Evolutionary conservation across 139 green algal genomes (phyloP), one percentile per base, ranked within the genome.

Genomic region (Zygnema cylindricum): DNA sequence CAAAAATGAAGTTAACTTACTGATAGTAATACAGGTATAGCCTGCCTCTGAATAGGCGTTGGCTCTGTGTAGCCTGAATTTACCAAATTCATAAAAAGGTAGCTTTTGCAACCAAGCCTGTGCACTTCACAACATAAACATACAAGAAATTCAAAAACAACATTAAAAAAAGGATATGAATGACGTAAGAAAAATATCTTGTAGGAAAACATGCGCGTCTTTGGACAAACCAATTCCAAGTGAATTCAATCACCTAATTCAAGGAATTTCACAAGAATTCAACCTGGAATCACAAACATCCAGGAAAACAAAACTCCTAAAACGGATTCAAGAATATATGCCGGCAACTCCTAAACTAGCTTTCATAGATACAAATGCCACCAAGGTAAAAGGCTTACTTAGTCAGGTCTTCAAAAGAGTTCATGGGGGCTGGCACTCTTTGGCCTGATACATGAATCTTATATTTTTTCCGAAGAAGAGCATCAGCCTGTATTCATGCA

Each of bases 1-100:
- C 57, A 73, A 35, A 35, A 30, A 73, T 73, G 30, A 73, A 30
- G 25, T 41, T 39, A 16, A 36, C 77, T 84, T 84, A 84, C 77
- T 54, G 77, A 55, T 49, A 97, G 85, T 57, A 98, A 89, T 0
- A 91, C 81, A 0, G 96, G 95, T 22, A 98, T 93, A 16, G 95
- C 96, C 85, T 98, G 96, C n/a, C 95, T 92, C 95, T 99, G 96
- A 49, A 99, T 96, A 78, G 96, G 93, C 35, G 96, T 98, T 23
- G 96, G 96, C 0, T 95, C 81, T 0, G 39, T 38, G 84, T 94
- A 98, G 23, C 94, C 93, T 11, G 36, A 69, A 30, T 92, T 49
- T 0, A 69, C 16, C 69, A 93, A 57, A 49, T 91, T 81, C 32
- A 71, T 33, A 77, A 94, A 69, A 43, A 93, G 36, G 11, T 89